Evolutionary conservation across 2,329 filamentous ascomycete genomes (phyloP).

Genomic region (Ophiocordyceps camponoti-leonardi): DNA sequence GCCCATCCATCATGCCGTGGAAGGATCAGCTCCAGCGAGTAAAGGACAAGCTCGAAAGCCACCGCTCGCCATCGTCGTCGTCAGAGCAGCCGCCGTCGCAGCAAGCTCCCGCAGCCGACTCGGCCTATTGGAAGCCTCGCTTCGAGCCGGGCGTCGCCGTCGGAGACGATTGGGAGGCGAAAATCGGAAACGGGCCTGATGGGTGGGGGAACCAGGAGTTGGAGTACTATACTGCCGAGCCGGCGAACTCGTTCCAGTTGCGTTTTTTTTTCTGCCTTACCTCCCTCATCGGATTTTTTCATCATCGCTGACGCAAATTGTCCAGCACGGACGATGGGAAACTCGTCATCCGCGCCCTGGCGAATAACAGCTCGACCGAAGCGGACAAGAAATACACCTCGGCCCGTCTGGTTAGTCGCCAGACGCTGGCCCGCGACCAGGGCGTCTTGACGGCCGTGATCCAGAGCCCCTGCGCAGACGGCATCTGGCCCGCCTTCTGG

Average conservation of each 20-base stretch:
- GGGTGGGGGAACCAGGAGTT: conserved; percentile 46
- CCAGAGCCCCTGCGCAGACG: conserved; percentile 32
- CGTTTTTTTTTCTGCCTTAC: too few species aligned
- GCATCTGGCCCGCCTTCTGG: conserved; percentile 47
- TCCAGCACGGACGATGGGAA: conserved; percentile 26
- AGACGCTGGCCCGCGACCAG: conserved; percentile 29
- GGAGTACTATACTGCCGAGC: conserved; percentile 34
- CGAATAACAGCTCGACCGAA: conserved; percentile 14
- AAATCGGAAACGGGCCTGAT: conserved; percentile 35
- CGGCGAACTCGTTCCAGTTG: conserved; percentile 34
- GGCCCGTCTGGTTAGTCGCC: conserved; percentile 34
- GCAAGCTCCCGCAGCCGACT: conserved; percentile 2
- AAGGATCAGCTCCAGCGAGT: conserved; percentile 19
- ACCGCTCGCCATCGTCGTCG: conserved; percentile 9
- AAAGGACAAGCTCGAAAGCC: conserved; percentile 19
- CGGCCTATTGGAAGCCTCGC: conserved; percentile 33
- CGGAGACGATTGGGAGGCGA: conserved; percentile 32
- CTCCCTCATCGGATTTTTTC: too few species aligned
- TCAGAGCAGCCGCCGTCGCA: background rate
- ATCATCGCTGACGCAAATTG: too few species aligned
- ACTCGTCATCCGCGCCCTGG: conserved; percentile 34
- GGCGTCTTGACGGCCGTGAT: conserved; percentile 35
- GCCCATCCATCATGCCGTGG: conserved; percentile 17
- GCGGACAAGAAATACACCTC: conserved; percentile 30
- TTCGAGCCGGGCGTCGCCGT: conserved; percentile 29